A percentile compares a stretch with the other conserved stretches of the same genome.
Conservation (phyloP, 1,139 yeast species). For the Debaryomyces subglobosus region DNA sequence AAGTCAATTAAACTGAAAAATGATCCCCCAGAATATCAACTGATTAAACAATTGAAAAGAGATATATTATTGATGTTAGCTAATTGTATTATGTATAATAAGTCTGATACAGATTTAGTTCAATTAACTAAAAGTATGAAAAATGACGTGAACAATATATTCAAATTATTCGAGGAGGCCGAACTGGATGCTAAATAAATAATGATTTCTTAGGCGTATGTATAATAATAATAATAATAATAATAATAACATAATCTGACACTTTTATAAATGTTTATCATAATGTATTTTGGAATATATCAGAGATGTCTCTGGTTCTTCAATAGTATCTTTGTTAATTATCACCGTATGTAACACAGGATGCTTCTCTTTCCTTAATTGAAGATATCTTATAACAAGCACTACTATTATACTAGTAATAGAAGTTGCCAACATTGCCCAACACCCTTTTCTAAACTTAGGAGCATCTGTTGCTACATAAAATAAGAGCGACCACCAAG, state of each 20-base stretch:
- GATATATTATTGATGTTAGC: conserved; percentile 80
- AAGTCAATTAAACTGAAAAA: conserved; percentile 53
- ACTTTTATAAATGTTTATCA: not conserved
- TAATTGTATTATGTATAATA: conserved; percentile 81
- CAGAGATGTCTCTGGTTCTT: not conserved
- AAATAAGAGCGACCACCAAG: conserved; percentile 63
- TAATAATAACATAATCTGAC: not conserved
- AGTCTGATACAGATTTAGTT: conserved; percentile 63
- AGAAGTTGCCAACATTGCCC: conserved; percentile 58
- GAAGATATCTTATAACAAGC: conserved; percentile 31
- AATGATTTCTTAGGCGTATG: not conserved
- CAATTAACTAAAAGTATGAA: conserved; percentile 70
- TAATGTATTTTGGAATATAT: not conserved
- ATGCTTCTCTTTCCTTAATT: conserved; percentile 33
- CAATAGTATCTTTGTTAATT: not conserved
- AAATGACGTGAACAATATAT: conserved; percentile 53
- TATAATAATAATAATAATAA: not conserved
- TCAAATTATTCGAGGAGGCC: conserved; percentile 54
- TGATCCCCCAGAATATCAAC: conserved; percentile 49
- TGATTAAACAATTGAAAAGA: conserved; percentile 64
- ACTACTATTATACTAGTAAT: conserved; percentile 27
- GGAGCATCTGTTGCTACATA: conserved; percentile 56
- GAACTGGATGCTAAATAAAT: conserved; percentile 18
- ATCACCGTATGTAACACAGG: not conserved
- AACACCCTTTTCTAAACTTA: conserved; percentile 52